These are phyloP conservation scores for Boletus huronensis DNA, from an alignment of 768 basidiomycete genomes.

Conservation along the genomic window DNA sequence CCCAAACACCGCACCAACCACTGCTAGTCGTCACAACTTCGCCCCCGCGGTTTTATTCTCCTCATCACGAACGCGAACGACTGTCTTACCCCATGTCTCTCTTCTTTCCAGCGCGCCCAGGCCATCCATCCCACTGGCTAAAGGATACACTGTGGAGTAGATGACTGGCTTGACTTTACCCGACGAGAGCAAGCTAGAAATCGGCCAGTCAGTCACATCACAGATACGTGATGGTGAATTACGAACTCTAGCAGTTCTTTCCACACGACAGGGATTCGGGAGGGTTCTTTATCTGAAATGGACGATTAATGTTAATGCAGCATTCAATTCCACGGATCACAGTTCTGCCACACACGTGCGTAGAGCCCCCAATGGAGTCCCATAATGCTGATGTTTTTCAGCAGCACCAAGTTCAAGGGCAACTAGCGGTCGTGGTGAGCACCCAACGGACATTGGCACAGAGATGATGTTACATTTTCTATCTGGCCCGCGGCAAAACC, in stretches of 20 bases:
- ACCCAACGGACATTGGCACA: not conserved
- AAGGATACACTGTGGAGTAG: conserved; percentile 64
- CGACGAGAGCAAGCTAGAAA: conserved; percentile 59
- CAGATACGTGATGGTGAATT: not conserved
- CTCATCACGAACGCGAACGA: conserved; percentile 63
- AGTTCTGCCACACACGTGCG: conserved; percentile 43
- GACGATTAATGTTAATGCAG: not conserved
- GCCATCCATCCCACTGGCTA: conserved; percentile 66
- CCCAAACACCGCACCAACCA: conserved; percentile 18
- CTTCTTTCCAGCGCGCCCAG: conserved; percentile 73
- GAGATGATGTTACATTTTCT: conserved; percentile 15
- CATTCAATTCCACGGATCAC: not conserved
- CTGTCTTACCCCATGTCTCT: conserved; percentile 90
- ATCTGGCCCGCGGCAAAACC: conserved; percentile 48
- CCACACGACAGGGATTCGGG: conserved; percentile 68
- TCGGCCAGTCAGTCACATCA: conserved; percentile 2
- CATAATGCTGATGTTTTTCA: conserved; percentile 82
- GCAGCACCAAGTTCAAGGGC: conserved; percentile 75
- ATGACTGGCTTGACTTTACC: conserved; percentile 64
- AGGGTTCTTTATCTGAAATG: conserved; percentile 57
- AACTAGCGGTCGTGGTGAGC: conserved; percentile 44
- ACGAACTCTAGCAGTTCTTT: conserved; percentile 60
- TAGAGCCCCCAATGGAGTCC: conserved; percentile 91
- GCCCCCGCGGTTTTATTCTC: conserved; percentile 30
- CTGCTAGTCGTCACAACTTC: conserved; percentile 36